Base-by-base conservation (phyloP, 108 stramenopile genomes). In the Fragilaria radians region DNA sequence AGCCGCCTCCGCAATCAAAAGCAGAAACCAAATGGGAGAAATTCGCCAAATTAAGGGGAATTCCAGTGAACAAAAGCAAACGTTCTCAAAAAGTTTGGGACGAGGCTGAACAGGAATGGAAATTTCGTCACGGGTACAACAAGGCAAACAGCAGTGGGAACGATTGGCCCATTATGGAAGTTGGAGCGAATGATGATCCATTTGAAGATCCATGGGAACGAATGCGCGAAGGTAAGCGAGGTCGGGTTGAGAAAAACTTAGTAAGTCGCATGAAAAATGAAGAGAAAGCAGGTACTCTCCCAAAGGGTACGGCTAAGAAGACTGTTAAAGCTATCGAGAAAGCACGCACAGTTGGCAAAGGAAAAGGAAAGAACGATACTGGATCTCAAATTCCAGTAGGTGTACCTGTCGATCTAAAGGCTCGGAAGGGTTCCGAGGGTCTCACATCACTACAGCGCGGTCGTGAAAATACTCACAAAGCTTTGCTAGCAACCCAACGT, bases 141-240 rank as follows among this genome's bases (percentile, higher is more conserved):
- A 76, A 79, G 58, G 79, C 81, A 28, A 88, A 77, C 57, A 85
- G 78, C 51, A 76, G 77, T 32, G 71, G 76, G 18, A 74, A 77
- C 22, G 81, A 88, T 59, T 94, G 86, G 87, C 93, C 93, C 30
- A 94, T 94, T 25, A 81, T 94, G 79, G 89, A 91, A 65, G 93
- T 90, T 32, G 83, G 81, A 54, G 76, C 73, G 48, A 87, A 87
- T 53, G 82, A 90, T 52, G 88, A 91, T 69, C 89, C 89, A 3
- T 78, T 52, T 32, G 78, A 57, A 4, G 86, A 94, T 72, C 93
- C 93, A 0, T 94, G 93, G 93, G 85, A 94, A 54, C 73, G 67
- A 54, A 29, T 74, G 31, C 69, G 89, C 21, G 87, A 86, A 48
- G 81, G 69, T 48, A 94, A 91, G 69, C 73, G 73, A 45, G 61